These are phyloP conservation scores for Sporothrix globosa DNA, from an alignment of 2,329 filamentous ascomycete species.

Conservation along the genomic window DNA sequence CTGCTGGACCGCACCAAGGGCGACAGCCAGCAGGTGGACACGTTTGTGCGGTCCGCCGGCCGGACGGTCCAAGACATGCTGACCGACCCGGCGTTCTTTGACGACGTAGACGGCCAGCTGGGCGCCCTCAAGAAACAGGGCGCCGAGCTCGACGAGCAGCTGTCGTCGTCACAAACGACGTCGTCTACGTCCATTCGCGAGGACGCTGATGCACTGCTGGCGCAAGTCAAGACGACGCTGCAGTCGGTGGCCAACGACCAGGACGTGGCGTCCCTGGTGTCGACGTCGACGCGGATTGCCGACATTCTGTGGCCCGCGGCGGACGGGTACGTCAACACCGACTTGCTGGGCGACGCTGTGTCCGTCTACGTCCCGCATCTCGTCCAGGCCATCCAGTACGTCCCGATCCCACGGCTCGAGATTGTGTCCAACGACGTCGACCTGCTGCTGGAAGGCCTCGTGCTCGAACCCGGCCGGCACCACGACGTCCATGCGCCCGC, in stretches of 20 bases:
- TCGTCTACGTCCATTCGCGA: constrained; percentile 58
- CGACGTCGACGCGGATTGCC: constrained; percentile 68
- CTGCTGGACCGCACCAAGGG: constrained; percentile 65
- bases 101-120: constrained; percentile 65
- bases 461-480: constrained; percentile 82
- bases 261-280: constrained; percentile 69
- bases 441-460: constrained; percentile 84
- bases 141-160: constrained; percentile 40
- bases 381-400: constrained; percentile 77
- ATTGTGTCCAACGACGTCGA: constrained; percentile 81
- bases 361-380: constrained; percentile 80
- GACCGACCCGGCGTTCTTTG: constrained; percentile 83
- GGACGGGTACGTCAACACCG: constrained; percentile 61
- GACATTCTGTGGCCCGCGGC: constrained; percentile 69
- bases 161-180: background rate
- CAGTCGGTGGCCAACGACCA: constrained; percentile 70
- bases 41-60: constrained; percentile 72
- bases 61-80: constrained; percentile 78
- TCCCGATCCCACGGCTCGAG: constrained; percentile 90
- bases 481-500: constrained; percentile 57
- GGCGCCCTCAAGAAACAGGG: constrained; percentile 56
- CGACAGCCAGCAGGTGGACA: constrained; percentile 70
- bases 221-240: constrained; percentile 69
- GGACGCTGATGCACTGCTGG: constrained; percentile 73
- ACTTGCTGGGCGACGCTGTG: constrained; percentile 71